These are phyloP conservation scores for Xylaria polymorpha DNA, from an alignment of 2,329 filamentous ascomycete genomes.

Conservation along the genomic window DNA sequence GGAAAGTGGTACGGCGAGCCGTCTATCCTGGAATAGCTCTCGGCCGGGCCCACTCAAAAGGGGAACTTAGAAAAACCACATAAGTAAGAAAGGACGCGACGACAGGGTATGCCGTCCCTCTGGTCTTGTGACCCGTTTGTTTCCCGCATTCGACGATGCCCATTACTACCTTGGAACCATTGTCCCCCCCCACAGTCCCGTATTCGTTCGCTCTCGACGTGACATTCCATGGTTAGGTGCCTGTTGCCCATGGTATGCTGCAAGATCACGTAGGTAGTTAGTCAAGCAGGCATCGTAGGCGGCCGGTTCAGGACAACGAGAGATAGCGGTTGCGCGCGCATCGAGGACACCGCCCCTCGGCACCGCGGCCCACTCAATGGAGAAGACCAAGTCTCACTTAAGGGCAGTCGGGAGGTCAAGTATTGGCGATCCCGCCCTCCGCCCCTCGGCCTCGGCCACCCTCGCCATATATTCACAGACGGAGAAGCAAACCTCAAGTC, in stretches of 20 bases:
- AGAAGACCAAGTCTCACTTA: conserved; percentile 17
- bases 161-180: not conserved
- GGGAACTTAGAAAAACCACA: conserved; percentile 19
- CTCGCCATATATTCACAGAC: conserved; percentile 19
- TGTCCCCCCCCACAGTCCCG: conserved; percentile 19
- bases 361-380: conserved; percentile 23
- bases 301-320: conserved; percentile 10
- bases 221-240: not conserved
- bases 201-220: not conserved
- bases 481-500: conserved; percentile 21
- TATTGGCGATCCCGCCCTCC: conserved; percentile 11
- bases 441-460: conserved; percentile 21
- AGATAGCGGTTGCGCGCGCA: conserved; percentile 14
- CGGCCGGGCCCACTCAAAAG: conserved; percentile 24
- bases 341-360: conserved; percentile 3
- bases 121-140: conserved; percentile 25
- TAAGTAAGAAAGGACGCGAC: conserved; percentile 28
- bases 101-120: conserved; percentile 25
- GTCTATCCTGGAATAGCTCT: conserved; percentile 31
- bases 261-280: conserved; percentile 21
- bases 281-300: conserved; percentile 15
- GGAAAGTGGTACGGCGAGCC: conserved; percentile 9
- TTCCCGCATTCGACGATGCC: conserved; percentile 20
- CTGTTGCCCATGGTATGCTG: conserved; percentile 19
- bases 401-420: conserved; percentile 12